Percentiles rank a stretch among this genome's conserved stretches.
phyloP scores from a whole-genome alignment of 2,329 filamentous ascomycete genomes.

The Coleophoma eucalyptorum region DNA sequence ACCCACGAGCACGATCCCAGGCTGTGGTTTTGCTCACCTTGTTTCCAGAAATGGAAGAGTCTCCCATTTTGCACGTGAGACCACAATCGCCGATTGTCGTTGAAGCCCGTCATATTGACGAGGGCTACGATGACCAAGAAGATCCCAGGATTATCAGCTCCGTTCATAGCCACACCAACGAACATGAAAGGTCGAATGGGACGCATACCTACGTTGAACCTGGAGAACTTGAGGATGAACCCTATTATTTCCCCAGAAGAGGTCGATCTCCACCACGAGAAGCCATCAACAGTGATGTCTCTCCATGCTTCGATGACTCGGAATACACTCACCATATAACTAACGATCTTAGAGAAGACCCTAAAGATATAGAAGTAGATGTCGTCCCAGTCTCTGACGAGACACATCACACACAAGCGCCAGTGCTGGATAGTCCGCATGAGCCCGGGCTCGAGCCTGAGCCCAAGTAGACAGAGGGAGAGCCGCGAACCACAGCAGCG shows the following conservation, averaged over 20 bases:
- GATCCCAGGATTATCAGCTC: constrained; percentile 8
- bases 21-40: constrained; percentile 67
- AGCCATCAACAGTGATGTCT: constrained; percentile 1
- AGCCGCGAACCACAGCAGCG: constrained; percentile 7
- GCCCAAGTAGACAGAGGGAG: neutral
- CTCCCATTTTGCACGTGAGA: constrained; percentile 7
- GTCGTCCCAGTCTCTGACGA: neutral
- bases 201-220: constrained; percentile 21
- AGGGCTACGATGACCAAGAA: constrained; percentile 4
- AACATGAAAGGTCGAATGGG: constrained; percentile 5
- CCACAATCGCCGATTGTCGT: constrained; percentile 23
- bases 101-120: constrained; percentile 18
- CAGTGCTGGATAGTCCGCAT: no score
- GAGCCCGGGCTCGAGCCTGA: no score
- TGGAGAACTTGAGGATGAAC: constrained; percentile 17
- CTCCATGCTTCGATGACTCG: neutral
- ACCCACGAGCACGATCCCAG: constrained; percentile 68
- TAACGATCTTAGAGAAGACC: neutral
- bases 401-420: neutral
- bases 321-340: constrained; percentile 4
- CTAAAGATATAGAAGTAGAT: no score
- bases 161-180: constrained; percentile 8
- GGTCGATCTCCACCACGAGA: constrained; percentile 24
- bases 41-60: constrained; percentile 51
- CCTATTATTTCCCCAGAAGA: constrained; percentile 20